phyloP scores from a whole-genome alignment of 805 yeast genomes.

The Torulaspora indica region DNA sequence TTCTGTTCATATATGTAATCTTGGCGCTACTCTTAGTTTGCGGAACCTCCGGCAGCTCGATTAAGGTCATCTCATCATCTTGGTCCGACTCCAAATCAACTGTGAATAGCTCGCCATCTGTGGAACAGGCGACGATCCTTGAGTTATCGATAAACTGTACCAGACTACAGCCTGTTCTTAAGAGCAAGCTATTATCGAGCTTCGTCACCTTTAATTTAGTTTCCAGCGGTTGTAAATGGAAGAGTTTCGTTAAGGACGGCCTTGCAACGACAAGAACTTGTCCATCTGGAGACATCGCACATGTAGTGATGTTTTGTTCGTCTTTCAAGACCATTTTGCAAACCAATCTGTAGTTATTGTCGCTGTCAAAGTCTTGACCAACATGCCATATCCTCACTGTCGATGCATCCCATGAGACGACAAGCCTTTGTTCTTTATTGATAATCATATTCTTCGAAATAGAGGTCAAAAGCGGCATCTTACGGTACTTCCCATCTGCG shows the following conservation, averaged over 20 bases:
- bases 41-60: conserved; percentile 41
- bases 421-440: conserved; percentile 45
- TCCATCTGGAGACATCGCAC: conserved; percentile 62
- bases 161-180: conserved; percentile 52
- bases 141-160: conserved; percentile 46
- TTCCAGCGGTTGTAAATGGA: conserved; percentile 47
- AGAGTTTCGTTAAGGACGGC: conserved; percentile 60
- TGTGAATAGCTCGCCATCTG: conserved; percentile 56
- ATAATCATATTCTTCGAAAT: conserved; percentile 49
- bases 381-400: conserved; percentile 76
- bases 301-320: conserved; percentile 73
- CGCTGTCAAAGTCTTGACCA: conserved; percentile 31
- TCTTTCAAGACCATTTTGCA: conserved; percentile 62
- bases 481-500: conserved; percentile 63
- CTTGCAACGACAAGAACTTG: conserved; percentile 68
- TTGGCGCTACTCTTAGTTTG: conserved; percentile 31
- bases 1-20: conserved; percentile 46
- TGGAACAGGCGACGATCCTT: conserved; percentile 48
- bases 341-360: conserved; percentile 45
- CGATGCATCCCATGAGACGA: conserved; percentile 80
- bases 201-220: conserved; percentile 47
- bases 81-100: conserved; percentile 41
- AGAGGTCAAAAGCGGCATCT: conserved; percentile 58
- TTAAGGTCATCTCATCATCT: conserved; percentile 37
- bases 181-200: conserved; percentile 39